Conservation (phyloP, 768 basidiomycete genomes). For the Tremella fuciformis region DNA sequence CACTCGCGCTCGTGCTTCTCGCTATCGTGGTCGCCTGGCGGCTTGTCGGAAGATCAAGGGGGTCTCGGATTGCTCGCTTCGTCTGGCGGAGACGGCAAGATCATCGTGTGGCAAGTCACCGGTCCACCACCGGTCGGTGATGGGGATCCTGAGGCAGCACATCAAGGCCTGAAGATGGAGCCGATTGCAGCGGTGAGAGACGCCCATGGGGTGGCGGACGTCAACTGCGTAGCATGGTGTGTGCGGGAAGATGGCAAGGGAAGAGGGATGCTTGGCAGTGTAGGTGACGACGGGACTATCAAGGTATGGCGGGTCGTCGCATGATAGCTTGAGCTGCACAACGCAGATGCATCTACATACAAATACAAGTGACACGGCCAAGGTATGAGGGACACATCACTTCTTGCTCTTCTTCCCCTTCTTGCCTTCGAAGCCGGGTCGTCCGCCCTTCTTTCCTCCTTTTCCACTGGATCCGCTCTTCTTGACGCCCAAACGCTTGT, state of each 20-base stretch:
- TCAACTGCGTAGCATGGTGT: conserved; percentile 84
- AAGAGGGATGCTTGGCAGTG: conserved; percentile 69
- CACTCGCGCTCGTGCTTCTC: conserved; percentile 41
- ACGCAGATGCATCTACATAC: too few relatives aligned
- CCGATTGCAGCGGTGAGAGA: conserved; percentile 62
- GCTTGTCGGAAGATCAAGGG: conserved; percentile 17
- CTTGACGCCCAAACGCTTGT: conserved; percentile 59
- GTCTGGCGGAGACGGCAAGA: conserved; percentile 76
- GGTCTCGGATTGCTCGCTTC: conserved; percentile 77
- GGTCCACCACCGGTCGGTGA: conserved; percentile 2
- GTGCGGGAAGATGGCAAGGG: conserved; percentile 59
- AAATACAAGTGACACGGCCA: too few relatives aligned
- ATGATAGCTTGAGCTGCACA: neutral
- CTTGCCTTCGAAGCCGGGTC: conserved; percentile 46
- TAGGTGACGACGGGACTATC: conserved; percentile 79
- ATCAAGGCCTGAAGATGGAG: conserved; percentile 6
- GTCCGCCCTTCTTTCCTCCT: conserved; percentile 15
- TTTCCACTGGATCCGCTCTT: conserved; percentile 20
- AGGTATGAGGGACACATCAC: too few relatives aligned
- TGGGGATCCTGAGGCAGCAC: neutral
- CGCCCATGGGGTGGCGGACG: conserved; percentile 79
- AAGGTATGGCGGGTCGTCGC: conserved; percentile 66
- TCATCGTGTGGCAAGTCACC: conserved; percentile 74
- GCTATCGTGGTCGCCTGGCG: conserved; percentile 32
- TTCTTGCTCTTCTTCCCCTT: conserved; percentile 13